Base-by-base conservation (phyloP, 2,329 filamentous ascomycete genomes). In the Penicillium sp. region DNA sequence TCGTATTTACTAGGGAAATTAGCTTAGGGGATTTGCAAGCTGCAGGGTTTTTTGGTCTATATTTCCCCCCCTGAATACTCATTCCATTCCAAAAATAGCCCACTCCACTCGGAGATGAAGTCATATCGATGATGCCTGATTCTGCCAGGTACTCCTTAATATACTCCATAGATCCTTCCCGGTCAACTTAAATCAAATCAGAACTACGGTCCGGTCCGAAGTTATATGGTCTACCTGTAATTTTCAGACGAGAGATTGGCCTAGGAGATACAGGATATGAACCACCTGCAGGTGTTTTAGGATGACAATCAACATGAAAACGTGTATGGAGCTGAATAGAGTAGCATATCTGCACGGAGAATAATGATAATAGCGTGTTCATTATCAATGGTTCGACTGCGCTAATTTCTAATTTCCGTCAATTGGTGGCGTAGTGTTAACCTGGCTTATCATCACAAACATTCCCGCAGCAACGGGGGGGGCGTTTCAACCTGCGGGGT, bases 11-110 rank as follows among this genome's bases (percentile, higher is more conserved):
- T 42, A 42, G 19, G 19, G 35, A n/a, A 39, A 14, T 23, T 23
- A 42, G 39, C 19, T 42, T 42, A 42, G 39, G 21, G n/a, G 16
- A n/a, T 39, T 10, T 39, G n/a, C 23, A 39, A 48, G 27, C 46
- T n/a, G 16, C 23, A 50, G 47, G 21, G 19, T 21, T 23, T 39
- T 25, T 26, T 16, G 8, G 3, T 50, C 29, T 19, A 16, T 8
- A 37, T 21, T 31, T 10, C 29, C 27, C 49, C 27, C 49, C 49
- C 33, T 44, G 33, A 44, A 23, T 44, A 27, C 25, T 43, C 31
- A 25, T 50, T 31, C 46, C 45, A 25, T 23, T 59, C 53, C 57
- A 53, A 59, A 59, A 53, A 59, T 59, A 59, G 29, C 39, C 35
- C 19, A 21, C 33, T 58, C 56, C 56, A 58, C 52, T 44, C 9